Evolutionary conservation across 164 flowering plant genomes (phyloP).

Genomic region (Amborella trichopoda): DNA sequence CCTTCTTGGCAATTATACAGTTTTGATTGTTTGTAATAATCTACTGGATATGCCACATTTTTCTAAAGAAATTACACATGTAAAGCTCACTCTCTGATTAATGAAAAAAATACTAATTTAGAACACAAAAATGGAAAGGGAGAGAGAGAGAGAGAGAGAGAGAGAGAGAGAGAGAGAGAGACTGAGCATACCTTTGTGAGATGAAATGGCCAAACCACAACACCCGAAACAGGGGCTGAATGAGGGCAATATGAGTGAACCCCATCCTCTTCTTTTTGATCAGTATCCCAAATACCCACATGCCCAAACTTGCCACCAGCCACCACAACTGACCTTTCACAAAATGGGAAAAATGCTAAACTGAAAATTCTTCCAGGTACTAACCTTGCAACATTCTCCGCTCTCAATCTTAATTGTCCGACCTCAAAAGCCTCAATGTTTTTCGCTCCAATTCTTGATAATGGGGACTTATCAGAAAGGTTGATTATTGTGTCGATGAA

Average conservation of each 20-base stretch:
- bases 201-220: slow-evolving; percentile 37
- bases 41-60: no score
- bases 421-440: slow-evolving; percentile 17
- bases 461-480: slow-evolving; percentile 10
- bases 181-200: slow-evolving; percentile 57
- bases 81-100: no score
- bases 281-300: slow-evolving; percentile 70
- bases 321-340: slow-evolving; percentile 31
- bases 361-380: slow-evolving; percentile 38
- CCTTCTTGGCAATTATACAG: no score
- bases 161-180: background rate
- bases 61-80: no score
- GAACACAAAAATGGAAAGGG: background rate
- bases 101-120: no score
- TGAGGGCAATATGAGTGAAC: slow-evolving; percentile 52
- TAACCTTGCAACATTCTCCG: slow-evolving; percentile 52
- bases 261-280: slow-evolving; percentile 29
- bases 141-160: background rate
- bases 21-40: no score
- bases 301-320: slow-evolving; percentile 65
- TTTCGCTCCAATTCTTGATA: background rate
- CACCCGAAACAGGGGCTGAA: slow-evolving; percentile 55
- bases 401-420: slow-evolving; percentile 29
- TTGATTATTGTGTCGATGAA: slow-evolving; percentile 25
- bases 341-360: slow-evolving; percentile 46